A percentile compares a stretch with the other conserved stretches of the same genome.
Evolutionary conservation across 1,139 yeast species (phyloP).

Genomic region (Pichia sp.): DNA sequence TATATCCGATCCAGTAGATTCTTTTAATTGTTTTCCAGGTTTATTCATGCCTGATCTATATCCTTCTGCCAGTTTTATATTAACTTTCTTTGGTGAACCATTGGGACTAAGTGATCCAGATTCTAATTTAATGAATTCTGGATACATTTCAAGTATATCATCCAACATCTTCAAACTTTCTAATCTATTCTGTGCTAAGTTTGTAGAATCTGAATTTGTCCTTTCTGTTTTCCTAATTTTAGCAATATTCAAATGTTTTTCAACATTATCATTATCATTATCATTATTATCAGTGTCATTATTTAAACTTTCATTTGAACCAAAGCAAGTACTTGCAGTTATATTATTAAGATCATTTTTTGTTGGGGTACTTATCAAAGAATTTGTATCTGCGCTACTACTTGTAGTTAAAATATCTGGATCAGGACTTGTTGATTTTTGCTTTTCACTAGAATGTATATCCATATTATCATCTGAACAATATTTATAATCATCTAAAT

Average conservation of each 20-base stretch:
- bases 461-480: conserved; percentile 5
- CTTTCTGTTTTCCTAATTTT: conserved; percentile 1
- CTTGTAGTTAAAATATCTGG: conserved; percentile 4
- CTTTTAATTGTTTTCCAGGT: background rate
- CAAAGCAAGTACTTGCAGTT: conserved; percentile 5
- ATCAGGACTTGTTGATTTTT: background rate
- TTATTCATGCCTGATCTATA: conserved; percentile 1
- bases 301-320: conserved; percentile 8
- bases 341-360: conserved; percentile 4
- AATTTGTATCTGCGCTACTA: conserved; percentile 10
- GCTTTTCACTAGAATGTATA: background rate
- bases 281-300: too few relatives aligned
- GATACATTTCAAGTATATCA: conserved; percentile 19
- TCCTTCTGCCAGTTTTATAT: conserved; percentile 1
- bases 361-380: conserved; percentile 7
- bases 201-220: background rate
- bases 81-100: background rate
- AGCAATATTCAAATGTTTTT: background rate
- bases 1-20: too few relatives aligned
- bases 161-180: conserved; percentile 22
- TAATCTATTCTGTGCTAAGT: conserved; percentile 6
- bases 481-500: conserved; percentile 24
- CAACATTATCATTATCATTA: background rate
- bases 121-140: conserved; percentile 13
- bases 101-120: background rate